Percentiles rank a stretch among this genome's conserved stretches.
These are phyloP conservation scores for Tylopilus balloui DNA, from an alignment of 768 basidiomycete genomes.

Conservation along the genomic window DNA sequence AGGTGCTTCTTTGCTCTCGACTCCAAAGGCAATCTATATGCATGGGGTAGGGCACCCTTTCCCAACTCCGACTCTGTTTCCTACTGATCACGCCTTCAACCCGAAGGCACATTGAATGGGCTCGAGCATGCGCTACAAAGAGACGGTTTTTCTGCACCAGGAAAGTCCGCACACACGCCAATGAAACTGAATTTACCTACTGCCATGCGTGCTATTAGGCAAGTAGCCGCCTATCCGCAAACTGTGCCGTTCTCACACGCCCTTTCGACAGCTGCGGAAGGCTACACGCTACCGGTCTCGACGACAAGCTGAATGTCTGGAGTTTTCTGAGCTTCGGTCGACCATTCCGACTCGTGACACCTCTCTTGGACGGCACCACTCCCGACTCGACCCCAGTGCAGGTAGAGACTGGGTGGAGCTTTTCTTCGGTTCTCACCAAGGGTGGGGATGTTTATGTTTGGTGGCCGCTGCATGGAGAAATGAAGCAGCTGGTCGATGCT, in stretches of 20 bases:
- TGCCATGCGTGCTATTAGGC: constrained; percentile 65
- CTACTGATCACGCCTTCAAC: constrained; percentile 23
- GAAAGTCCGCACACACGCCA: constrained; percentile 49
- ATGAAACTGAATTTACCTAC: constrained; percentile 55
- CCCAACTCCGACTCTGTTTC: background rate
- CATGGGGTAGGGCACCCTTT: constrained; percentile 61
- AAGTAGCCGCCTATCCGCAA: constrained; percentile 1
- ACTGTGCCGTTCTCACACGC: constrained; percentile 11
- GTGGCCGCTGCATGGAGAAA: constrained; percentile 57
- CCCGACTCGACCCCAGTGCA: constrained; percentile 49
- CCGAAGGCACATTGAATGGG: constrained; percentile 59
- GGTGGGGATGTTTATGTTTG: constrained; percentile 71
- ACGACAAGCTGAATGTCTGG: constrained; percentile 59
- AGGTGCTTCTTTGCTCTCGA: constrained; percentile 90
- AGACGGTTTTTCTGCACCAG: constrained; percentile 56
- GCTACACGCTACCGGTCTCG: constrained; percentile 63
- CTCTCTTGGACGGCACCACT: constrained; percentile 38
- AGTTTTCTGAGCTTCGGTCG: constrained; percentile 75
- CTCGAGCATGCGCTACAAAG: constrained; percentile 33
- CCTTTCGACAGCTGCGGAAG: constrained; percentile 62
- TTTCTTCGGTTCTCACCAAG: constrained; percentile 68
- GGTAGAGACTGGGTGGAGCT: constrained; percentile 78
- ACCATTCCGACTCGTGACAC: constrained; percentile 55
- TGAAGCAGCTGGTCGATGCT: constrained; percentile 35
- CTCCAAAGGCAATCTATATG: constrained; percentile 63